Base-by-base conservation (phyloP, 371 early-diverging fungal species). In the Apophysomyces trapeziformis region DNA sequence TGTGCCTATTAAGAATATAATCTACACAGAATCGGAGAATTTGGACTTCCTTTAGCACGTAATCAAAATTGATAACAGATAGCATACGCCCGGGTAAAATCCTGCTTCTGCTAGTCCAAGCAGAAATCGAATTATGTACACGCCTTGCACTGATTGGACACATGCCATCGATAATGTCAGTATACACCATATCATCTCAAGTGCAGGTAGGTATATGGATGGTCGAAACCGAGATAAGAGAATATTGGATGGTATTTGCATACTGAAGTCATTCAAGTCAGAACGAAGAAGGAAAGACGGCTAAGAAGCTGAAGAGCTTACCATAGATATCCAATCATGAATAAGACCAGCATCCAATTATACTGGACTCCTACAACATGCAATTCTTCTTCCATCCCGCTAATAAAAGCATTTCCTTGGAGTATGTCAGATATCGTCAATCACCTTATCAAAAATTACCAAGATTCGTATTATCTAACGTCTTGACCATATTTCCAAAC, bases 81-180 rank as follows among this genome's bases (percentile, higher is more conserved):
- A 38, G 21, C 58, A 59, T 78, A 78, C 75, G 8, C 77, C 81
- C 57, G 90, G 88, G 59, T 79, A 77, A 38, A 87, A 88, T 16
- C 90, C 90, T 18, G 90, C 83, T 72, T 90, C 89, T 41, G 82
- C 78, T 5, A 84, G 71, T 9, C 90, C 90, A 11, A 90, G 70
- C n/a, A 86, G 67, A 44, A 87, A 68, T 5, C 90, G 80, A 56
- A 85, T 78, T 13, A 80, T 35, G 60, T 87, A 79, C 5, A 87
- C 71, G 8, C 68, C 73, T 13, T 72, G 60, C 26, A 79, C 76
- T 43, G 79, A 80, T n/a, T 82, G 81, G 45, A 83, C 88, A 64
- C 78, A 82, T 7, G 86, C 88, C 88, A 88, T 88, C 21, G 79
- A 73, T 47, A 87, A 69, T 36, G 85, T 85, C 60, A 86, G 56